Percentiles rank a stretch among this genome's conserved stretches.
Evolutionary conservation across 331 rosid species (phyloP).

Genomic region (Spiraea crenata): DNA sequence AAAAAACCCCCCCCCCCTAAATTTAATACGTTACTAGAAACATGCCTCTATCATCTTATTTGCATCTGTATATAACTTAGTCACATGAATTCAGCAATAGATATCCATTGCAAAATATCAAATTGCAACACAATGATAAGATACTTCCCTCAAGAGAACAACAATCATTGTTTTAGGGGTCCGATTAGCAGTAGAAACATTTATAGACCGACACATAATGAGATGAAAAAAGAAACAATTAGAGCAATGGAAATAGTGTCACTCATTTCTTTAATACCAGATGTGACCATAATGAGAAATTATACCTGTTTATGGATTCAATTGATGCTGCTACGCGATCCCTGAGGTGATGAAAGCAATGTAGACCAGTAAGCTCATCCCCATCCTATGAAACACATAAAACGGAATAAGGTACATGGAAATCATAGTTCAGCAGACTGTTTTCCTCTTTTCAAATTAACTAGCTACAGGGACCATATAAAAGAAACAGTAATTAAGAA

Average conservation of each 20-base stretch:
- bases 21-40: conserved; percentile 40
- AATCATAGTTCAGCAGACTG: background rate
- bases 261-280: too few relatives aligned
- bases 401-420: background rate
- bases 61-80: background rate
- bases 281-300: background rate
- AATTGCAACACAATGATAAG: background rate
- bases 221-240: background rate
- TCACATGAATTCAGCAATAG: background rate
- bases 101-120: background rate
- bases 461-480: background rate
- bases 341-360: conserved; percentile 94
- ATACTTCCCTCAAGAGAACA: background rate
- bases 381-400: conserved; percentile 65
- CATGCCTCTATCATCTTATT: background rate
- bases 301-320: conserved; percentile 92
- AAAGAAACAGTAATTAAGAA: background rate
- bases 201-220: background rate
- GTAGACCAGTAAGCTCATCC: conserved; percentile 96
- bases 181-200: background rate
- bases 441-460: background rate
- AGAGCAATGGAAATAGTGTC: background rate
- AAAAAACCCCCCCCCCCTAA: too few relatives aligned
- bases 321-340: conserved; percentile 86
- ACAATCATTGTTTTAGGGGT: background rate